A percentile compares a stretch with the other conserved stretches of the same genome.
Evolutionary conservation across 345 rosid species (phyloP).

Genomic region (Euphorbia pulcherrima): DNA sequence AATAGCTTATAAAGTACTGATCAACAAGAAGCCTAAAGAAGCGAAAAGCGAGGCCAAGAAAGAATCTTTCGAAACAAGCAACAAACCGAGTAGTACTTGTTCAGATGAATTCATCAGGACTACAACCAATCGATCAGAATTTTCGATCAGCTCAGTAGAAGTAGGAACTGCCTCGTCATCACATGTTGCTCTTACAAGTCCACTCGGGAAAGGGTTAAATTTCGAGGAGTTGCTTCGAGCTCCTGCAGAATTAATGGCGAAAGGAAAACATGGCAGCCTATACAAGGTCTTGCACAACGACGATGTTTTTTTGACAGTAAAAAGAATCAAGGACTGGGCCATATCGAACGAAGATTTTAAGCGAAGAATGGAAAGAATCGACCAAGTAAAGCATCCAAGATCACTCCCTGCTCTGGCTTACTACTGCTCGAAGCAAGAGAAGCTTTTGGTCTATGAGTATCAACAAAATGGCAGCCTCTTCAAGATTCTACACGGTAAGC

Average conservation of each 20-base stretch:
- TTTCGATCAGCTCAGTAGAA: conserved; percentile 42
- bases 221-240: conserved; percentile 60
- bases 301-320: conserved; percentile 42
- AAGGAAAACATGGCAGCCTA: conserved; percentile 60
- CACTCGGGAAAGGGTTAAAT: conserved; percentile 29
- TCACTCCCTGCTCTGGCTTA: conserved; percentile 44
- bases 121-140: conserved; percentile 34
- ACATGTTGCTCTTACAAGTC: conserved; percentile 41
- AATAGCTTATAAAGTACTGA: conserved; percentile 23
- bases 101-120: conserved; percentile 26
- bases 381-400: conserved; percentile 43
- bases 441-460: conserved; percentile 51
- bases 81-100: conserved; percentile 12
- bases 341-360: conserved; percentile 41
- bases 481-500: conserved; percentile 52
- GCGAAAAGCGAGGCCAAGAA: not conserved
- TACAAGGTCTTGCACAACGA: conserved; percentile 46
- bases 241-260: conserved; percentile 54
- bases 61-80: conserved; percentile 8
- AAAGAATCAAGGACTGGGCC: conserved; percentile 45
- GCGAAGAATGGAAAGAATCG: conserved; percentile 42
- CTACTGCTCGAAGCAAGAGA: conserved; percentile 62
- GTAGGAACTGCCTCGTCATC: conserved; percentile 34
- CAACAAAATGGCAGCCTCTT: conserved; percentile 55
- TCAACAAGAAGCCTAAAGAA: conserved; percentile 19